Base-by-base conservation (phyloP, 345 rosid genomes). In the Eucalyptus paniculata region DNA sequence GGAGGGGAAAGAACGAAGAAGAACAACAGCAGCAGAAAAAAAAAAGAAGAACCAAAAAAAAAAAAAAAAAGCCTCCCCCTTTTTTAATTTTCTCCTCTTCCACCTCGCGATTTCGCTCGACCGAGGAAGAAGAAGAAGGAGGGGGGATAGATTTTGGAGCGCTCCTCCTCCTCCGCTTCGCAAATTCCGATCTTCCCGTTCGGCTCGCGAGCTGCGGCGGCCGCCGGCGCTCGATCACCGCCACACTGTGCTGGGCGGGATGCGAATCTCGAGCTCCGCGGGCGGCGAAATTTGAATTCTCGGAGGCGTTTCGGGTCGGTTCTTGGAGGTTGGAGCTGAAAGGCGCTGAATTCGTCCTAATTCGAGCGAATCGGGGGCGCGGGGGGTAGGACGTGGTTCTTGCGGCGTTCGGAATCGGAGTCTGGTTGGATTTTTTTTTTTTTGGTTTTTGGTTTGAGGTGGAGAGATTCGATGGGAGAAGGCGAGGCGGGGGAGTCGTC, bases 401-500 rank as follows among this genome's bases (percentile, higher is more conserved):
- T 58, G 58, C 15, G 21, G 49, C 19, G 37, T n/a, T 18, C 69
- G 49, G 21, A 87, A 37, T 37, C 40, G 24, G 47, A 24, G 58
- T 2, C 58, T 9, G 60, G 90, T 47, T 14, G 60, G 28, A n/a
- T 87, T 87, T 18, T 18, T 16, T 16, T 53, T 7, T 19, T 53
- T 51, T 60, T 53, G 9, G 24, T 53, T 53, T 53, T 53, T 28
- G 1, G 7, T 28, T 28, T 87, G 77, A 60, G 53, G 37, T 86
- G 26, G 93, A 91, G 93, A 92, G 80, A 89, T 87, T 86, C 87
- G 93, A 96, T 97, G 99, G 95, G 93, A 89, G 97, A 95, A 80
- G 95, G 94, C 17, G 97, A 94, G 90, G 98, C 92, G 92, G 26
- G 83, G 47, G 83, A 77, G 83, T 40, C 83, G 83, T 92, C 93